These are phyloP conservation scores for Wallacemonas sp. DNA, from an alignment of 208 protist genomes.

Conservation along the genomic window DNA sequence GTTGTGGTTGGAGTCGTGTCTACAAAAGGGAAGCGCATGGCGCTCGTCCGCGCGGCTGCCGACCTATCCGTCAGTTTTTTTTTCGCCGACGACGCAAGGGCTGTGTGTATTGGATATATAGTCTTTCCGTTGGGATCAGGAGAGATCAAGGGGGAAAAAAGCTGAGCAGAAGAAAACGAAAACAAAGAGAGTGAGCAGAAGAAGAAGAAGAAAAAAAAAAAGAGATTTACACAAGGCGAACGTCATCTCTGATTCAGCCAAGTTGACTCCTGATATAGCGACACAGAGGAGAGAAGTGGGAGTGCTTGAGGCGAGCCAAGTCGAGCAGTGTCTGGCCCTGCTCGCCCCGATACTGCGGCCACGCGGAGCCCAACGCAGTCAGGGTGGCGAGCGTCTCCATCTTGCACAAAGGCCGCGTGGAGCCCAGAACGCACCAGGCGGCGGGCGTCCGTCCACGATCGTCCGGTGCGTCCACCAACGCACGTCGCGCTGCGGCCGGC, in stretches of 20 bases:
- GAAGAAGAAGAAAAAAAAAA: conserved; percentile 22
- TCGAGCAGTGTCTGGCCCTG: conserved; percentile 33
- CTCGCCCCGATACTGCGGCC: conserved; percentile 27
- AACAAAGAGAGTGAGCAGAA: conserved; percentile 11
- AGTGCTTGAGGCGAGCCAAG: conserved; percentile 21
- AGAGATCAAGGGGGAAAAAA: conserved; percentile 4
- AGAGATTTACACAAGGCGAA: not conserved
- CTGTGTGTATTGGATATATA: not conserved
- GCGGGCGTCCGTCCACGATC: conserved; percentile 42
- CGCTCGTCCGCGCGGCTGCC: too few species aligned
- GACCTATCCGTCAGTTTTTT: too few species aligned
- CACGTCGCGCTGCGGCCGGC: conserved; percentile 6
- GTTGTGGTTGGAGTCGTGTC: too few species aligned
- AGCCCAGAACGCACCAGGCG: conserved; percentile 53
- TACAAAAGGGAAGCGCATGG: too few species aligned
- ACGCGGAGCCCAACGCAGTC: conserved; percentile 41
- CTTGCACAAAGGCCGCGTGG: conserved; percentile 6
- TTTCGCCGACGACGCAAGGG: too few species aligned
- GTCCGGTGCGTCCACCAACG: conserved; percentile 46
- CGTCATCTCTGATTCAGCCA: not conserved
- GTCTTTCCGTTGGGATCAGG: not conserved
- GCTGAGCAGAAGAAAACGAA: conserved; percentile 25
- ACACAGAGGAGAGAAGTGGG: conserved; percentile 23
- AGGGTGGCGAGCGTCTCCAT: conserved; percentile 41
- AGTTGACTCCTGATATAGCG: not conserved